A percentile compares a stretch with the other conserved stretches of the same genome.
Conservation (phyloP, 177 flowering plant genomes). For the Viscum album region DNA sequence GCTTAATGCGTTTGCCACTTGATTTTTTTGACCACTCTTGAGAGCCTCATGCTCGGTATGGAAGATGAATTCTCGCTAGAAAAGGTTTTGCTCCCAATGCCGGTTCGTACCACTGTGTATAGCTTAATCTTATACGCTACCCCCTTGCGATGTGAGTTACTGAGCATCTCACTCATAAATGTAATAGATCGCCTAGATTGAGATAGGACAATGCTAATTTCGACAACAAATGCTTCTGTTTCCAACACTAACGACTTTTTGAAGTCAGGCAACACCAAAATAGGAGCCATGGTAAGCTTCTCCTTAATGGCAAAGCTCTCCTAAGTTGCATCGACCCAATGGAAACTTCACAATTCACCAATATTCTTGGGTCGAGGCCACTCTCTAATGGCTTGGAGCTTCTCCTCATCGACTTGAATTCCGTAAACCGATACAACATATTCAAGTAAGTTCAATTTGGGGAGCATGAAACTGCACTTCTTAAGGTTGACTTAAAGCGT, state of each 20-base stretch:
- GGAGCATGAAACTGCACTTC: neutral
- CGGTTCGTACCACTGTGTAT: neutral
- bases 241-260: neutral
- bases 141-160: neutral
- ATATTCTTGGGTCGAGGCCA: neutral
- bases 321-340: neutral
- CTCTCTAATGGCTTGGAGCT: neutral
- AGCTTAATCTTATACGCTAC: neutral
- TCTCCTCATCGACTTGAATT: neutral
- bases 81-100: neutral
- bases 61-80: neutral
- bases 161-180: neutral
- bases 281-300: neutral
- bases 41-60: neutral
- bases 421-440: neutral
- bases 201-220: neutral
- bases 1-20: neutral
- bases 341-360: neutral
- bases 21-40: neutral
- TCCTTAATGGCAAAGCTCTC: neutral
- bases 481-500: neutral
- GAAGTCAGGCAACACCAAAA: neutral
- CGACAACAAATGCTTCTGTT: neutral
- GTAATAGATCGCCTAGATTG: neutral
- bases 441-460: neutral